These are phyloP conservation scores for Pezicula carpinea DNA, from an alignment of 2,329 filamentous ascomycete species.

Conservation along the genomic window DNA sequence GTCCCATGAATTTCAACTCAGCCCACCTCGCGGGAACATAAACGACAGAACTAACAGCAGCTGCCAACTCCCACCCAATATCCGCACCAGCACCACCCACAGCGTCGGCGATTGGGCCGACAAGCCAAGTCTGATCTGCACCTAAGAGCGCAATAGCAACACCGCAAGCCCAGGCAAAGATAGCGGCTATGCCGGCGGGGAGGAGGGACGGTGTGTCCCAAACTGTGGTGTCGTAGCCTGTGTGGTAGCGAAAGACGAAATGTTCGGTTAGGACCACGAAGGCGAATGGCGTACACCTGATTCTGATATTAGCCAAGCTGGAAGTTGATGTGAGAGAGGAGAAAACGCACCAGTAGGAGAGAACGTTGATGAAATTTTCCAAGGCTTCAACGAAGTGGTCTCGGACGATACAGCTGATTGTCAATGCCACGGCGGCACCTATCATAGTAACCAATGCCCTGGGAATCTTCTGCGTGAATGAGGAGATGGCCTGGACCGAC, in stretches of 20 bases:
- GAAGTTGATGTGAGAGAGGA: too few relatives aligned
- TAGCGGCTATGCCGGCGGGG: slow-evolving; percentile 56
- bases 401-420: slow-evolving; percentile 63
- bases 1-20: too few relatives aligned
- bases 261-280: slow-evolving; percentile 62
- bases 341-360: slow-evolving; percentile 50
- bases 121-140: slow-evolving; percentile 63
- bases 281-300: slow-evolving; percentile 60
- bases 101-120: slow-evolving; percentile 58
- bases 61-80: slow-evolving; percentile 51
- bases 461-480: slow-evolving; percentile 52
- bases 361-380: slow-evolving; percentile 64
- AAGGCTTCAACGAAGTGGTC: slow-evolving; percentile 56
- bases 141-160: slow-evolving; percentile 59
- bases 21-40: too few relatives aligned
- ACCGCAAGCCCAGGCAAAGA: slow-evolving; percentile 57
- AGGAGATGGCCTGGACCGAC: slow-evolving; percentile 57
- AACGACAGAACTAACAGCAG: too few relatives aligned
- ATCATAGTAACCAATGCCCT: slow-evolving; percentile 60
- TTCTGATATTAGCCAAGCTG: too few relatives aligned
- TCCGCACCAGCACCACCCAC: slow-evolving; percentile 44
- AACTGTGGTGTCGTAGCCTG: slow-evolving; percentile 48
- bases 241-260: slow-evolving; percentile 57
- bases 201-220: slow-evolving; percentile 53
- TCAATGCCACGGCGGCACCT: slow-evolving; percentile 56